Conservation (phyloP, 2,329 filamentous ascomycete species). For the Pyrenochaeta sp. region DNA sequence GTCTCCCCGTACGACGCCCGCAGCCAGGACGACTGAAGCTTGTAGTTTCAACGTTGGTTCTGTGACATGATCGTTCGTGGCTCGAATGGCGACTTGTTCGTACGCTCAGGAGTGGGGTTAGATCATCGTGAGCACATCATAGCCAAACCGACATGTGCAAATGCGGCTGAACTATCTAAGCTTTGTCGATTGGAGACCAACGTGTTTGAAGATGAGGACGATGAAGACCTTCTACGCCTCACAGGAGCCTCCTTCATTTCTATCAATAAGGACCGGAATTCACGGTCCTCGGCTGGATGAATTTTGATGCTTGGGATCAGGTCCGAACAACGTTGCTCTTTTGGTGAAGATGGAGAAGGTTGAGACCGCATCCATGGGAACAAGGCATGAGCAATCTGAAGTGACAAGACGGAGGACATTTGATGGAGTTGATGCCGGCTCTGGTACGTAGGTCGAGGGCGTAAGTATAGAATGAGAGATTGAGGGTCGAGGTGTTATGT, state of each 20-base stretch:
- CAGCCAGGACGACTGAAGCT: too few relatives aligned
- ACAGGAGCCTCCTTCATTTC: conserved; percentile 1
- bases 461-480: background rate
- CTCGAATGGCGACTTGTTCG: background rate
- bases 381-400: conserved; percentile 12
- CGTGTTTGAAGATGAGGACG: conserved; percentile 5
- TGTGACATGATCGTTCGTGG: too few relatives aligned
- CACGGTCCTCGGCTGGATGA: conserved; percentile 1
- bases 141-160: conserved; percentile 4
- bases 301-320: too few relatives aligned
- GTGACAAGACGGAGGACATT: conserved; percentile 12
- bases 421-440: background rate
- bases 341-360: background rate
- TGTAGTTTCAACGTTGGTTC: too few relatives aligned
- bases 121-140: background rate
- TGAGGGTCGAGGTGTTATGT: background rate
- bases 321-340: too few relatives aligned
- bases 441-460: background rate
- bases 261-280: conserved; percentile 5
- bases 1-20: too few relatives aligned
- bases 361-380: conserved; percentile 6
- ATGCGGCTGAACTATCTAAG: background rate
- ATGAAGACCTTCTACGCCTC: background rate
- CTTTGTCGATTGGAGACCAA: background rate
- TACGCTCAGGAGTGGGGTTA: background rate